Base-by-base conservation (phyloP, 257 asterid genomes). In the Solanum medicagineum region DNA sequence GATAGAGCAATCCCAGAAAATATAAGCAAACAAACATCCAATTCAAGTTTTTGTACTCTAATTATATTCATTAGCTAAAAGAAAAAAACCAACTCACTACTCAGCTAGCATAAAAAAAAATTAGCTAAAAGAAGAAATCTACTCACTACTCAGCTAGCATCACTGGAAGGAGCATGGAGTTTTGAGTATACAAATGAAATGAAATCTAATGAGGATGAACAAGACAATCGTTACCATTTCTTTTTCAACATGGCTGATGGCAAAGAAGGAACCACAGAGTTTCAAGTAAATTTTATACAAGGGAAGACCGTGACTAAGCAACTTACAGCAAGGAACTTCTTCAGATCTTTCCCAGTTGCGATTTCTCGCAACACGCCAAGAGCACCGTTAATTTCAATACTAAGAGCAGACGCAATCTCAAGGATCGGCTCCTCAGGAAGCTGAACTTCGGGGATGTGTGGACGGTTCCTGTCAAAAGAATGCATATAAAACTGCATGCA, bases 301-400 rank as follows among this genome's bases (percentile, higher is more conserved):
- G 57, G 36, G 55, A 56, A 13, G 8, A n/a, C 13, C 16, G 29
- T 42, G 22, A 26, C 66, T 36, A 14, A 83, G 69, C 70, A 87
- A 83, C 91, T 88, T 91, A 94, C 98, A 88, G 70, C 66, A 51
- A 94, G 91, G 86, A 95, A 94, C 90, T 91, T 92, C 87, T 91
- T 94, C 51, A 92, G 91, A 89, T 95, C 97, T 90, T 92, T 91
- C 62, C 97, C 95, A 74, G 98, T 89, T 84, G 98, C 92, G 84
- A 93, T 90, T n/a, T 90, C 94, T 79, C 94, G 90, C 88, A 93
- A 86, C 82, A 87, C 88, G 29, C 87, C 80, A 54, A 94, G 68
- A 24, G 88, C 92, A 40, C 83, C 90, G 74, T 94, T 95, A 84
- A 94, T 90, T 91, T 89, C 97, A 83, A 54, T 26, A 66, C 93